Evolutionary conservation across 1,284 basidiomycete species (phyloP).

Genomic region (Microstroma glucosiphilum): DNA sequence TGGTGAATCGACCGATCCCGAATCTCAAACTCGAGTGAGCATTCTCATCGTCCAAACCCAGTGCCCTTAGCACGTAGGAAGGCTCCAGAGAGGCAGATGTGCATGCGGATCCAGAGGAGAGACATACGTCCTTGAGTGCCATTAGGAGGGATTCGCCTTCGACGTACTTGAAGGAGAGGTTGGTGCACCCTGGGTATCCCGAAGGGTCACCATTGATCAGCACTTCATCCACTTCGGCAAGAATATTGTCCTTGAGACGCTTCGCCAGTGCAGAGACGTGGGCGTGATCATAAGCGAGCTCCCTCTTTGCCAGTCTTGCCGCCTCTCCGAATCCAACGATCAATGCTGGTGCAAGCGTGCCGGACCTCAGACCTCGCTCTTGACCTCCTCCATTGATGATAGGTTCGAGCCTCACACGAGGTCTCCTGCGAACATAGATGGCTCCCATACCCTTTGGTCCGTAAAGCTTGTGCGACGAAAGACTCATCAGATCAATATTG

Average conservation of each 20-base stretch:
- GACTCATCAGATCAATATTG: slow-evolving; percentile 91
- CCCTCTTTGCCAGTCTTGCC: slow-evolving; percentile 78
- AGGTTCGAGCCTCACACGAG: slow-evolving; percentile 88
- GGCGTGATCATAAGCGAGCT: slow-evolving; percentile 82
- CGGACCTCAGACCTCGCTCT: slow-evolving; percentile 88
- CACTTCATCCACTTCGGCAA: slow-evolving; percentile 76
- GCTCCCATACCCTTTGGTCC: slow-evolving; percentile 96
- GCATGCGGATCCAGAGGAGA: slow-evolving; percentile 96
- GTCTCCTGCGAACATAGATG: slow-evolving; percentile 84
- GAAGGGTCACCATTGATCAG: slow-evolving; percentile 81
- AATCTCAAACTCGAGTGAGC: slow-evolving; percentile 93
- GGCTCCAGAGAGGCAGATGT: slow-evolving; percentile 97
- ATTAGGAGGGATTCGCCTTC: slow-evolving; percentile 96
- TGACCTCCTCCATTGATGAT: slow-evolving; percentile 94
- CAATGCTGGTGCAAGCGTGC: slow-evolving; percentile 83
- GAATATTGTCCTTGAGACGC: slow-evolving; percentile 75
- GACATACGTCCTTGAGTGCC: slow-evolving; percentile 94
- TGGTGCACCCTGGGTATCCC: slow-evolving; percentile 67
- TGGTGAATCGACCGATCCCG: slow-evolving; percentile 96
- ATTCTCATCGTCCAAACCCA: slow-evolving; percentile 92
- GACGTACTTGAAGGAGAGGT: slow-evolving; percentile 92
- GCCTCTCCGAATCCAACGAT: slow-evolving; percentile 93
- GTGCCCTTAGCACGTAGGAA: slow-evolving; percentile 91
- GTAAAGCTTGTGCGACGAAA: slow-evolving; percentile 96
- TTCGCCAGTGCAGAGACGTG: slow-evolving; percentile 72